Evolutionary conservation across 495 filamentous ascomycete species (phyloP).

Genomic region (Oidiodendron maius): DNA sequence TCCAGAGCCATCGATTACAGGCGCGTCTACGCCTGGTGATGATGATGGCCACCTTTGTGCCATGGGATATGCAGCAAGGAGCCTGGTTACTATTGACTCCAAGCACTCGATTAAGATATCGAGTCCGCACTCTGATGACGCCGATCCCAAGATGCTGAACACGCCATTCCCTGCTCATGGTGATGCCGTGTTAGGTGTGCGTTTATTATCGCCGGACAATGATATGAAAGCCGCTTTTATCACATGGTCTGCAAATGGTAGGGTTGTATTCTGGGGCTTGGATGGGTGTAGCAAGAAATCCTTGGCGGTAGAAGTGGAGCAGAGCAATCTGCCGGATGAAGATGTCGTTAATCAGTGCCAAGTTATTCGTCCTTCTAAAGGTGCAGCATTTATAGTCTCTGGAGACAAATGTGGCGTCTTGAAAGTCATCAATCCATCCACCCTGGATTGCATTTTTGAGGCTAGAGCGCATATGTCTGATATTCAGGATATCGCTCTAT

Average conservation of each 20-base stretch:
- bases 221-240: slow-evolving; percentile 63
- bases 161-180: slow-evolving; percentile 63
- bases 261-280: slow-evolving; percentile 73
- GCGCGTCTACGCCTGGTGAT: neutral
- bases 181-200: slow-evolving; percentile 73
- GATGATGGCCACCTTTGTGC: slow-evolving; percentile 35
- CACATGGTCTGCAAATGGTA: slow-evolving; percentile 78
- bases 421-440: slow-evolving; percentile 46
- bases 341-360: slow-evolving; percentile 68
- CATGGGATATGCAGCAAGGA: slow-evolving; percentile 61
- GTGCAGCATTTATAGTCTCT: slow-evolving; percentile 61
- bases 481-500: slow-evolving; percentile 73
- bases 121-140: slow-evolving; percentile 28
- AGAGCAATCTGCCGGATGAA: slow-evolving; percentile 38
- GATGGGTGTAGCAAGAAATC: slow-evolving; percentile 61
- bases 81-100: slow-evolving; percentile 70
- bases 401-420: slow-evolving; percentile 84
- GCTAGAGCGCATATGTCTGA: slow-evolving; percentile 84
- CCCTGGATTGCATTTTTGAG: slow-evolving; percentile 48
- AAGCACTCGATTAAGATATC: slow-evolving; percentile 66
- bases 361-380: slow-evolving; percentile 53
- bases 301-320: slow-evolving; percentile 64
- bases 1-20: slow-evolving; percentile 12
- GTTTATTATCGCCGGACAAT: slow-evolving; percentile 51
- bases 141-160: slow-evolving; percentile 26